Base-by-base conservation (phyloP, 495 filamentous ascomycete species). In the Venustampulla echinocandica region DNA sequence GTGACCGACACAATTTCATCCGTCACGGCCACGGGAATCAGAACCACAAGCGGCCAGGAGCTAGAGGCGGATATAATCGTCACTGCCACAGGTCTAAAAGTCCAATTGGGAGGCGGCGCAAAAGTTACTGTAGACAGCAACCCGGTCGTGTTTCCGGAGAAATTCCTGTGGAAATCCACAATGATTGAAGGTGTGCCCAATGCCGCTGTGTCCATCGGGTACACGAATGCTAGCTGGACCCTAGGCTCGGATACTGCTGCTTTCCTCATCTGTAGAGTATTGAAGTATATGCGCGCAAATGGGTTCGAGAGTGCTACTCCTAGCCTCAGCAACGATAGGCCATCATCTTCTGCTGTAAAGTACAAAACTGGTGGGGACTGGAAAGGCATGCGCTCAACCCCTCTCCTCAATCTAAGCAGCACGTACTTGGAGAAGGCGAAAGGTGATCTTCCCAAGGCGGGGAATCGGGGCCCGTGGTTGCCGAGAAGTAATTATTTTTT, bases 51-150 rank as follows among this genome's bases (percentile, higher is more conserved):
- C 0, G 84, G 80, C 14, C 67, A 74, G 37, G 59, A 57, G 0
- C 55, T 89, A 2, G 67, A 77, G 1, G 76, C 81, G 0, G 83
- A 90, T 62, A 77, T 84, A 54, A 83, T 90, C 57, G 62, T 89
- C 49, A 84, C 82, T 0, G 84, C 85, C 0, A 92, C 85, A 0
- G 85, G 85, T 1, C 65, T 92, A 1, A 70, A 63, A 23, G 42
- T 68, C 34, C 50, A 55, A 37, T 19, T 67, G 1, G 53, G 27
- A 13, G 65, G 63, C n/a, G 60, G 62, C 0, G 50, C 61, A 5
- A 25, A 30, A 0, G 44, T 67, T 3, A 41, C 35, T 17, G 44
- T 69, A 11, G 60, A 71, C 49, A 54, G 55, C 7, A 32, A 51
- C 1, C 36, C 46, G 3, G 5, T 64, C 21, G 44, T 59, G 18